Percentiles rank a stretch among this genome's conserved stretches.
These are phyloP conservation scores for Huntiella bhutanensis DNA, from an alignment of 2,329 filamentous ascomycete species.

Conservation along the genomic window DNA sequence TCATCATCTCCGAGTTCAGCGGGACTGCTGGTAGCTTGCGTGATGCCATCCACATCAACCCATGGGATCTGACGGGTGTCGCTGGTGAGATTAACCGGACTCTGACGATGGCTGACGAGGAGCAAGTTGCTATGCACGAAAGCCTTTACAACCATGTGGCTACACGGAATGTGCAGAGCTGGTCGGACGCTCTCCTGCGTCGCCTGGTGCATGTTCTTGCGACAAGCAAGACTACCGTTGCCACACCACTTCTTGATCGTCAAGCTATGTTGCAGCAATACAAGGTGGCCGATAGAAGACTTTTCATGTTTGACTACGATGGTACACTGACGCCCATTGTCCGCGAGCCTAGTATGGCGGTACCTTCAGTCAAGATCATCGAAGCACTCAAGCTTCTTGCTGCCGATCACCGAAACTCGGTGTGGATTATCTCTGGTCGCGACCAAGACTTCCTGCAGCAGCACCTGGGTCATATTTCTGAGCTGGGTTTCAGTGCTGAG, in stretches of 20 bases:
- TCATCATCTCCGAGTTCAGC: constrained; percentile 93
- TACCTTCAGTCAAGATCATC: constrained; percentile 70
- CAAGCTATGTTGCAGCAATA: constrained; percentile 55
- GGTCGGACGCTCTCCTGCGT: constrained; percentile 64
- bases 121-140: constrained; percentile 49
- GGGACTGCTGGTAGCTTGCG: constrained; percentile 74
- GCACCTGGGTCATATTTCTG: constrained; percentile 77
- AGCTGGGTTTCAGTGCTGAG: constrained; percentile 87
- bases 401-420: constrained; percentile 60
- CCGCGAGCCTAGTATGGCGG: constrained; percentile 69
- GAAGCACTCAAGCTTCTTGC: constrained; percentile 63
- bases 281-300: constrained; percentile 51
- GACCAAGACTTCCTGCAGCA: constrained; percentile 82
- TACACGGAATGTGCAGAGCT: constrained; percentile 67
- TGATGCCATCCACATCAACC: constrained; percentile 88
- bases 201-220: constrained; percentile 64
- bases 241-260: constrained; percentile 68
- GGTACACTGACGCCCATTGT: constrained; percentile 93
- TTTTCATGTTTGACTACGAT: constrained; percentile 99
- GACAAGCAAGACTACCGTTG: constrained; percentile 52
- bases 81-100: constrained; percentile 68
- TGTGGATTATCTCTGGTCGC: constrained; percentile 97
- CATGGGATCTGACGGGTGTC: constrained; percentile 76
- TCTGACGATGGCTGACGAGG: constrained; percentile 51
- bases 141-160: constrained; percentile 70